Evolutionary conservation across 1,284 basidiomycete genomes (phyloP), one percentile per base, ranked within the genome.

Genomic region (Amylostereum areolatum): DNA sequence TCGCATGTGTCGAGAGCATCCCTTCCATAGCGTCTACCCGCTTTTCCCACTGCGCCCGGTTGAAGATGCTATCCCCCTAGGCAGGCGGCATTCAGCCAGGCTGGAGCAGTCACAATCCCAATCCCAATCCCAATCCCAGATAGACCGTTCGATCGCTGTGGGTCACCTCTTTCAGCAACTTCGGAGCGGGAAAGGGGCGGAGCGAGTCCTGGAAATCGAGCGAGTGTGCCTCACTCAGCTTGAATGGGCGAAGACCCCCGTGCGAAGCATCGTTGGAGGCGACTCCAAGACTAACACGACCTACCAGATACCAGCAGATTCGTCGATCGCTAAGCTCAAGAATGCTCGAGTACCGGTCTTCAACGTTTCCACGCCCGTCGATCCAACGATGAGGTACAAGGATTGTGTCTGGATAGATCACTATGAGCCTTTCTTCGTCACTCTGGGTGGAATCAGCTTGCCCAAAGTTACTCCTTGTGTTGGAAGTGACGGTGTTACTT

Each of bases 1-100:
- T 1, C 80, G 88, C 8, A 88, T 99, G 76, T 89, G 88, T 58
- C 67, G 68, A 45, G 92, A 98, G 48, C 97, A 99, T 63, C 95
- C 96, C 0, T 98, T 92, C 68, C 97, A 99, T 62, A 87, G 83
- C 55, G 69, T 97, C 5, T 97, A 95, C 65, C 92, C 96, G 57
- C 80, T 99, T 10, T 92, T 87, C 62, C 89, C 89, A 53, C 62
- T 89, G 52, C 70, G 69, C 50, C 73, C 77, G n/a, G 67, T 73
- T 18, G 10, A 46, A 12, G 48, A 31, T 18, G 36, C 25, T 6
- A 28, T 52, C 35, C 32, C 36, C 25, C 25, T 43, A 6, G n/a
- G 34, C 12, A 47, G 50, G 31, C 55, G 55, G 29, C 46, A 43
- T 42, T 54, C 55, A 2, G 28, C 46, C 10, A 50, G 55, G 24